A percentile compares a stretch with the other conserved stretches of the same genome.
Evolutionary conservation across 2,329 filamentous ascomycete species (phyloP).

Genomic region (Sarocladium strictum): DNA sequence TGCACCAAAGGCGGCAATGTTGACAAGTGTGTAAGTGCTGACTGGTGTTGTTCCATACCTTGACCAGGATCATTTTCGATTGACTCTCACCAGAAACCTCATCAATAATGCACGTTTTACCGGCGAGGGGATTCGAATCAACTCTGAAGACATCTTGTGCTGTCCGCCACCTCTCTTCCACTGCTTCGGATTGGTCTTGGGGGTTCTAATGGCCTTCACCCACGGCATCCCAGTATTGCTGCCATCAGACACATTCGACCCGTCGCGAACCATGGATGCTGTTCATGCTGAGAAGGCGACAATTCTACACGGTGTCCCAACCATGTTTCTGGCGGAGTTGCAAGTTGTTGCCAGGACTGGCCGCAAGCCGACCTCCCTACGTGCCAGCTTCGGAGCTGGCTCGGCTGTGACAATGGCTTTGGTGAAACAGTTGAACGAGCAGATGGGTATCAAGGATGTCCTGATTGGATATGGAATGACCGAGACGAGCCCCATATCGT

Average conservation of each 20-base stretch:
- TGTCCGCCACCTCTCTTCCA: constrained; percentile 61
- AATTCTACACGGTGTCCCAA: constrained; percentile 49
- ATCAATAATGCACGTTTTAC: constrained; percentile 52
- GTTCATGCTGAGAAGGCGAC: constrained; percentile 47
- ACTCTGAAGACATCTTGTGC: constrained; percentile 56
- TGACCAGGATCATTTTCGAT: too few relatives aligned
- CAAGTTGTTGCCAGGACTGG: constrained; percentile 42
- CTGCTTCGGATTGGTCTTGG: constrained; percentile 67
- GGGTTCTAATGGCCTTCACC: constrained; percentile 63
- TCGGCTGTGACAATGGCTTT: constrained; percentile 56
- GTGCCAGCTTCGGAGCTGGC: constrained; percentile 63
- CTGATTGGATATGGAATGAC: constrained; percentile 56
- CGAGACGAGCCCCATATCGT: constrained; percentile 53
- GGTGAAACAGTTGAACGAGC: constrained; percentile 55
- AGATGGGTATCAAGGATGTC: constrained; percentile 55
- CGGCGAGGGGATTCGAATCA: constrained; percentile 29
- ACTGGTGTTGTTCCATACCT: too few relatives aligned
- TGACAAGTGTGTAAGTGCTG: constrained; percentile 7
- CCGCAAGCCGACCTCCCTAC: constrained; percentile 30
- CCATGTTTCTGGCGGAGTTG: constrained; percentile 65
- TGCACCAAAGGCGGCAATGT: constrained; percentile 7
- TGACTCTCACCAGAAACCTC: constrained; percentile 33
- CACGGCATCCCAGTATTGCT: constrained; percentile 59
- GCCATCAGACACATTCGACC: constrained; percentile 60
- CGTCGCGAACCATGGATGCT: constrained; percentile 49